These are phyloP conservation scores for Phaeotremella fagi DNA, from an alignment of 768 basidiomycete genomes.

Conservation along the genomic window DNA sequence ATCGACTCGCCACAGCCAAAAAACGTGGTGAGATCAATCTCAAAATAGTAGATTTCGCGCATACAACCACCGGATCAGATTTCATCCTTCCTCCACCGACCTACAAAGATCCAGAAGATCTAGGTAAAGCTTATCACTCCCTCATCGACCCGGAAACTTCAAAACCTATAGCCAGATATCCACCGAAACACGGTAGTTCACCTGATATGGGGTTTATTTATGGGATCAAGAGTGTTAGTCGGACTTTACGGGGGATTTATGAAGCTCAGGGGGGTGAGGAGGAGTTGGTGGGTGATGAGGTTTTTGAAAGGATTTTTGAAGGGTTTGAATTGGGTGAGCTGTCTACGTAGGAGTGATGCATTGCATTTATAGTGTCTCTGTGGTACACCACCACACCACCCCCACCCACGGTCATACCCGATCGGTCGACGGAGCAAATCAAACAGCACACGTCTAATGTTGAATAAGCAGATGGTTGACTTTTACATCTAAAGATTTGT, in stretches of 20 bases:
- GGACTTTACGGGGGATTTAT: slow-evolving; percentile 77
- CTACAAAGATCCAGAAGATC: slow-evolving; percentile 45
- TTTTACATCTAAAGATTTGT: too few relatives aligned
- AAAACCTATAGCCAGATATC: slow-evolving; percentile 83
- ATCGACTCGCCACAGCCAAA: slow-evolving; percentile 48
- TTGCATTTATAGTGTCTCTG: too few relatives aligned
- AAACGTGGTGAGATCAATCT: slow-evolving; percentile 89
- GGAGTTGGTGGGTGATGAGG: slow-evolving; percentile 13
- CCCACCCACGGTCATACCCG: too few relatives aligned
- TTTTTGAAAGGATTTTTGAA: slow-evolving; percentile 27
- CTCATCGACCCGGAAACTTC: slow-evolving; percentile 78
- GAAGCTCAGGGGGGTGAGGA: slow-evolving; percentile 68
- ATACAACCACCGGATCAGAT: slow-evolving; percentile 92
- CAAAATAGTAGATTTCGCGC: slow-evolving; percentile 96
- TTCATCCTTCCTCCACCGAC: slow-evolving; percentile 67
- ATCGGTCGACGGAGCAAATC: too few relatives aligned
- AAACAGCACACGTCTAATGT: too few relatives aligned
- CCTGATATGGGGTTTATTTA: slow-evolving; percentile 93
- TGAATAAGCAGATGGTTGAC: too few relatives aligned
- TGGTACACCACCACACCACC: too few relatives aligned
- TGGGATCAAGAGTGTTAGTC: slow-evolving; percentile 75
- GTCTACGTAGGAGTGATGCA: too few relatives aligned
- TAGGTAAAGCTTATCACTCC: slow-evolving; percentile 71
- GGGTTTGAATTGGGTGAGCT: slow-evolving; percentile 12
- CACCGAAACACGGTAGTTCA: slow-evolving; percentile 79